Percentiles rank a stretch among this genome's conserved stretches.
phyloP scores from a whole-genome alignment of 371 early-diverging fungal genomes.

The Mucor racemosus region DNA sequence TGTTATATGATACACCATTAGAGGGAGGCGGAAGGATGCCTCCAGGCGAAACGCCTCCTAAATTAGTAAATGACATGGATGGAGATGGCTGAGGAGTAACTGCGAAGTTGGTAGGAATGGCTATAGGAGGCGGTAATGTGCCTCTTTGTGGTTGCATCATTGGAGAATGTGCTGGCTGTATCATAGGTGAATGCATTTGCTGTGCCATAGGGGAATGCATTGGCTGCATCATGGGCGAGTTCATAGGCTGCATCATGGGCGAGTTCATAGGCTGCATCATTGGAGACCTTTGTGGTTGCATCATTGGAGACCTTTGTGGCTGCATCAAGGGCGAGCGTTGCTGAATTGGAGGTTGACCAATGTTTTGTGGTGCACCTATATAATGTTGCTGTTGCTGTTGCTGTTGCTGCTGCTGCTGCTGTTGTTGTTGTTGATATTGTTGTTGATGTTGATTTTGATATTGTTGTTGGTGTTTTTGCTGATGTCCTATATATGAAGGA shows the following conservation, averaged over 20 bases:
- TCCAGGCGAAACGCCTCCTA: slow-evolving; percentile 17
- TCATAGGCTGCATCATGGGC: slow-evolving; percentile 28
- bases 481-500: neutral
- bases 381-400: neutral
- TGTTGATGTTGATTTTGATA: too few relatives aligned
- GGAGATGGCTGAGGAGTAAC: slow-evolving; percentile 28
- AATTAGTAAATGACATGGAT: slow-evolving; percentile 12
- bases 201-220: slow-evolving; percentile 25
- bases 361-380: slow-evolving; percentile 12
- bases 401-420: neutral
- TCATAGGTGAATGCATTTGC: slow-evolving; percentile 21
- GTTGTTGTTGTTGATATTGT: slow-evolving; percentile 4
- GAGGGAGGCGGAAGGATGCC: slow-evolving; percentile 16
- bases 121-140: slow-evolving; percentile 25
- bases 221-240: slow-evolving; percentile 27
- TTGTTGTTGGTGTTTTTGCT: slow-evolving; percentile 2
- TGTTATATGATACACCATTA: neutral
- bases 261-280: slow-evolving; percentile 29
- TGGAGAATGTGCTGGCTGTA: slow-evolving; percentile 23
- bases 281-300: slow-evolving; percentile 31
- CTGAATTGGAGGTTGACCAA: slow-evolving; percentile 8
- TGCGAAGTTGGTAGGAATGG: slow-evolving; percentile 19
- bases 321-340: slow-evolving; percentile 17
- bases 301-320: slow-evolving; percentile 24
- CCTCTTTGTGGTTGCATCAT: slow-evolving; percentile 15